Evolutionary conservation across 306 rosid genomes (phyloP).

Genomic region (Fagus sylvatica): DNA sequence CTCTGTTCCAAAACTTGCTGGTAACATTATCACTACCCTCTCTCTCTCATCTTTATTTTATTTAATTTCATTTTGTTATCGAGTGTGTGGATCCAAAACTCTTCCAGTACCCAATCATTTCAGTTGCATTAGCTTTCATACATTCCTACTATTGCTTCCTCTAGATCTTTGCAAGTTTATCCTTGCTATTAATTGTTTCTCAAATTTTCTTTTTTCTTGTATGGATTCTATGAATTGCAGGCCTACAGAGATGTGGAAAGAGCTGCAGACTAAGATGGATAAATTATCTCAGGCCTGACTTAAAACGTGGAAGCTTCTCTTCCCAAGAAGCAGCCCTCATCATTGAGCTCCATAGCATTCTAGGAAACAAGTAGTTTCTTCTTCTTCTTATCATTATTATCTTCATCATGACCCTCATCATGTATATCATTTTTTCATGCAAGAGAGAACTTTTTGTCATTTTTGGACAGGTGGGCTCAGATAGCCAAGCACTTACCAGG

Average conservation of each 20-base stretch:
- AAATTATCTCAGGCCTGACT: constrained; percentile 91
- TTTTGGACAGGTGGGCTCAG: too few species aligned
- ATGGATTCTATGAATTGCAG: constrained; percentile 30
- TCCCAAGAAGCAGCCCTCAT: constrained; percentile 88
- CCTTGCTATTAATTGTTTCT: not conserved
- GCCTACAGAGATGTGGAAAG: constrained; percentile 90
- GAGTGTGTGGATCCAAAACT: too few species aligned
- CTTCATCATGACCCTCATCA: too few species aligned
- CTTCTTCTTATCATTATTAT: too few species aligned
- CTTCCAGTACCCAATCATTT: too few species aligned
- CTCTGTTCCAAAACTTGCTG: constrained; percentile 91
- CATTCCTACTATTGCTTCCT: not conserved
- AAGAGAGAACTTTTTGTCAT: too few species aligned
- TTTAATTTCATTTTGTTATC: too few species aligned
- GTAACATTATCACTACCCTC: constrained; percentile 18
- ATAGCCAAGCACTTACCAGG: too few species aligned
- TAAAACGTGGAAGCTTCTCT: constrained; percentile 95
- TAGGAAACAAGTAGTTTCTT: constrained; percentile 55
- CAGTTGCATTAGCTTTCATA: not conserved
- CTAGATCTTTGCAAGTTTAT: not conserved
- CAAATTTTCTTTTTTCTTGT: too few species aligned
- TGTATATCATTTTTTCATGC: too few species aligned
- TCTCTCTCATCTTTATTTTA: too few species aligned
- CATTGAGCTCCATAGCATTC: constrained; percentile 82
- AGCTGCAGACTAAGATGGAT: constrained; percentile 97